Evolutionary conservation across 177 flowering plant species (phyloP), one percentile per base, ranked within the genome.

Genomic region (Vitis hybrid): DNA sequence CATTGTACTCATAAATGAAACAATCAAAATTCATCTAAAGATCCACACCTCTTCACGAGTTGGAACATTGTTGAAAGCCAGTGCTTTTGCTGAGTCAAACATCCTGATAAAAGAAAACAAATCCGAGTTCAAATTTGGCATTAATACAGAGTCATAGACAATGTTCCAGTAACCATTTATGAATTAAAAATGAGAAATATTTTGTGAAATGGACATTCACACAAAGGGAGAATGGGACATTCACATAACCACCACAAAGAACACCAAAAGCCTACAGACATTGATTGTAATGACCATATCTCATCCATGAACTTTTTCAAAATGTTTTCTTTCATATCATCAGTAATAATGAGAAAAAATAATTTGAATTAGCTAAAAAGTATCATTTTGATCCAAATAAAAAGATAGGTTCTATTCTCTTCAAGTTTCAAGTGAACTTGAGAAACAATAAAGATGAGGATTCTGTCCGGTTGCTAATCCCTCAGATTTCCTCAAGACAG

Each of bases 21-120:
- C 3, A 14, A 18, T 57, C 18, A 21, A 16, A 2, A 64, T 57
- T 60, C 55, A 57, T 56, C 60, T 70, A 59, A 16, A 74, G 58
- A 73, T 39, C 39, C 69, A 80, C 65, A 89, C 99, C 94, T 89
- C 89, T 68, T 88, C 84, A 57, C 92, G 87, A 31, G 86, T 81
- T 60, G 97, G 98, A 76, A 93, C 87, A 80, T 90, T 90, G 51
- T 53, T 70, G 78, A 95, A 95, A 68, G 94, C 98, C 75, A 93
- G 79, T 76, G 99, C 97, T 84, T 95, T 95, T 69, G 98, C 95
- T 2, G 99, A 95, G 77, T 95, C 99, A 77, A 86, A 93, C 80
- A 95, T 61, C 89, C 99, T 93, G 76, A 70, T 56, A 64, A 60
- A 26, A 64, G 64, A 70, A 73, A 51, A 62, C 52, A 50, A 66